Conservation (phyloP, 371 early-diverging fungal species). For the Batrachochytrium dendrobatidis region DNA sequence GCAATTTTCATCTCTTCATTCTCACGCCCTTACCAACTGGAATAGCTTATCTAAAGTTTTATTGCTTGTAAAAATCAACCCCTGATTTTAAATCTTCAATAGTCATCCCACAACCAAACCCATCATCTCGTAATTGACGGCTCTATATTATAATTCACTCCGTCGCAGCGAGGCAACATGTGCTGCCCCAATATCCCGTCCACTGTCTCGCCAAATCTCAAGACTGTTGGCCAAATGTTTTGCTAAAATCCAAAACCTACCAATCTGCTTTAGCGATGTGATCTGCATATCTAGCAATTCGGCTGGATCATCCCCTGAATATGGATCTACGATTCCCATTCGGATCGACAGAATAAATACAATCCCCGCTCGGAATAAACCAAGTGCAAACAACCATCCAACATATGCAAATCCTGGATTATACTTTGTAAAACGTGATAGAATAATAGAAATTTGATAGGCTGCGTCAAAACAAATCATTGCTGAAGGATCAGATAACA, state of each 20-base stretch:
- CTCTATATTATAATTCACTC: background rate
- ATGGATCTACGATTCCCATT: background rate
- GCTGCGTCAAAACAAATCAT: background rate
- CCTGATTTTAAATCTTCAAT: too few relatives aligned
- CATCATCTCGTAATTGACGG: too few relatives aligned
- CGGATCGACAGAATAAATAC: constrained; percentile 1
- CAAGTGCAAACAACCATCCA: background rate
- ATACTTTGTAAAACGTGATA: background rate
- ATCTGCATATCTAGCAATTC: background rate
- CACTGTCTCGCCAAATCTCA: background rate
- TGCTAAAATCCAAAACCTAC: background rate
- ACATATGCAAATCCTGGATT: background rate
- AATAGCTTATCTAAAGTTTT: too few relatives aligned
- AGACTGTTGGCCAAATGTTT: constrained; percentile 1
- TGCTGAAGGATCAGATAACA: background rate
- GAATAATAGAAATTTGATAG: background rate
- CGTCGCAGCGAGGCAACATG: constrained; percentile 3
- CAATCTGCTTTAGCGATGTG: background rate
- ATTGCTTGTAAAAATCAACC: too few relatives aligned
- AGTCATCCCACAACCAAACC: too few relatives aligned
- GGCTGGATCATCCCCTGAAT: background rate
- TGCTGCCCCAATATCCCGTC: background rate
- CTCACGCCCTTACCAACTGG: too few relatives aligned
- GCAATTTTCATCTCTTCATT: too few relatives aligned
- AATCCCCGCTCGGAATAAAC: background rate